A percentile compares a stretch with the other conserved stretches of the same genome.
Conservation (phyloP, 495 filamentous ascomycete genomes). For the Umbilicaria muhlenbergii region DNA sequence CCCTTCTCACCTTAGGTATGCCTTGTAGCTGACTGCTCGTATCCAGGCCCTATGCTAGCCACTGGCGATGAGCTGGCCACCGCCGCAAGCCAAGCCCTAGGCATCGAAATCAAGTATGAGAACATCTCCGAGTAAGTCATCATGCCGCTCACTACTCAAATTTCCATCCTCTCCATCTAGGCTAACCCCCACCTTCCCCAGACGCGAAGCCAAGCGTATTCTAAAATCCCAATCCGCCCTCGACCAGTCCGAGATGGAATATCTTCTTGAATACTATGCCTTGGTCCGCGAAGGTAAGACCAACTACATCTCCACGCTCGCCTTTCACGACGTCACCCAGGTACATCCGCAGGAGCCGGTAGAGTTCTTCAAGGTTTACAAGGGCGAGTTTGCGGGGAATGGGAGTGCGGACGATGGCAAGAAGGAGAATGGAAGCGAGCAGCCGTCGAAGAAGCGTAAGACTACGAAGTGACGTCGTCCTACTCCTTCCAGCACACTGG, state of each 20-base stretch:
- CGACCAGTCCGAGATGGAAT: constrained; percentile 34
- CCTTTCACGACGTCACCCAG: constrained; percentile 39
- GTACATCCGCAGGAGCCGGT: constrained; percentile 29
- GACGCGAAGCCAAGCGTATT: constrained; percentile 30
- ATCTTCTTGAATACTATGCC: constrained; percentile 41
- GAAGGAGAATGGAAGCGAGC: too few species aligned
- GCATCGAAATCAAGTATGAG: constrained; percentile 33
- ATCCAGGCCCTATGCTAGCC: constrained; percentile 32
- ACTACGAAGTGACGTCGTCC: too few species aligned
- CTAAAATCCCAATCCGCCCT: constrained; percentile 24
- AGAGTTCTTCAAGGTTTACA: constrained; percentile 38
- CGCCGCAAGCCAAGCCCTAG: constrained; percentile 32
- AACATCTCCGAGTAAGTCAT: constrained; percentile 31
- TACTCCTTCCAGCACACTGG: too few species aligned
- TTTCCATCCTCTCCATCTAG: constrained; percentile 2
- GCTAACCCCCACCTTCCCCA: constrained; percentile 6
- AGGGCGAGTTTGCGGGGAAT: constrained; percentile 18
- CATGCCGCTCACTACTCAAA: neutral
- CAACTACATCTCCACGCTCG: constrained; percentile 40
- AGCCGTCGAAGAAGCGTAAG: too few species aligned
- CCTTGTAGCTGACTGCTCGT: neutral
- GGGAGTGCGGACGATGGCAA: too few species aligned
- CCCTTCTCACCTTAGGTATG: neutral
- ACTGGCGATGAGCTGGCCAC: constrained; percentile 35
- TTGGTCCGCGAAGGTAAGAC: constrained; percentile 43